Base-by-base conservation (phyloP, 2,329 filamentous ascomycete genomes). In the Aspergillus melleus region DNA sequence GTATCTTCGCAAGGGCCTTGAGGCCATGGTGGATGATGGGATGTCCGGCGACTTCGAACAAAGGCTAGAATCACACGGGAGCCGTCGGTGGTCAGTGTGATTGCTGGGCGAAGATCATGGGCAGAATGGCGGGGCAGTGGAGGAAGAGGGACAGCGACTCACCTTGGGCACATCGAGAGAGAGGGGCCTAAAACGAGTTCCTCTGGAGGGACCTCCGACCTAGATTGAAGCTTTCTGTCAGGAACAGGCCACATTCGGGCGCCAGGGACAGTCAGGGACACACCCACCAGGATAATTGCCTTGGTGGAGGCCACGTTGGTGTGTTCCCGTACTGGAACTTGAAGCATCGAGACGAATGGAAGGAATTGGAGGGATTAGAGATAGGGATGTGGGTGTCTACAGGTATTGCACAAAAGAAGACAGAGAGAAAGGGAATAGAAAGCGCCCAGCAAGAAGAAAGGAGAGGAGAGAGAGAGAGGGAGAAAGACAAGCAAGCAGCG, bases 11-110 rank as follows among this genome's bases (percentile, higher is more conserved):
- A 72, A 98, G 86, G 72, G 95, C 92, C 72, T 90, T 90, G 76
- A 99, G 86, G 83, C 93, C 96, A 84, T 99, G 95, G 85, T 93
- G 94, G 82, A 98, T 92, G 81, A 99, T 98, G 70, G 94, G 92
- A 80, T 99, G 95, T 70, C 95, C 95, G 68, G 95, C 95, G 73
- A 99, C 92, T 77, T 97, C 94, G 82, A 99, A 98, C 69, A 99
- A 90, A 65, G 95, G 95, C 92, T 96, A 66, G 26, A 29, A 29
- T 29, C 6, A 42, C 63, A 57, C 50, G 56, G 19, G 46, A 49
- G 49, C 56, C 42, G 58, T 26, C 42, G 22, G 20, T 53, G 44
- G 52, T 42, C 50, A 29, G 46, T 52, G 30, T 24, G 39, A 52
- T 26, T 49, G 50, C 47, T 24, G 55, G 39, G 39, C 52, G 39